Percentiles rank a stretch among this genome's conserved stretches.
Conservation (phyloP, 176 grass and related monocot genomes). For the Typha latifolia region DNA sequence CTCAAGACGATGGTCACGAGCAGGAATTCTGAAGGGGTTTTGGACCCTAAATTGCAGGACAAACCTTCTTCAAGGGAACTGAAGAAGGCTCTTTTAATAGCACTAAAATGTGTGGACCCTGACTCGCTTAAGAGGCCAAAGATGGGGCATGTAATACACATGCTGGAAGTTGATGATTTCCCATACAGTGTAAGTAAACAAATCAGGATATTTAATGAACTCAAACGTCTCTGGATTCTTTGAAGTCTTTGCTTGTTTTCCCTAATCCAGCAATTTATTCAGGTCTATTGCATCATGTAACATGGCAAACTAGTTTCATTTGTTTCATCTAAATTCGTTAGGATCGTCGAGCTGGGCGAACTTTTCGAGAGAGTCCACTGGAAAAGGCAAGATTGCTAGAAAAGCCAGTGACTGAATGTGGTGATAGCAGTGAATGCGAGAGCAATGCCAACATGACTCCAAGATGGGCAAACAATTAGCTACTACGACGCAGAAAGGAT, state of each 20-base stretch:
- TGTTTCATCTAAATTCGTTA: conserved; percentile 8
- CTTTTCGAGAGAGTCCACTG: conserved; percentile 34
- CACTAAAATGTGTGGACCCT: conserved; percentile 84
- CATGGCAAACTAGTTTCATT: too few species aligned
- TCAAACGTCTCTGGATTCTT: neutral
- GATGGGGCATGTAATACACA: conserved; percentile 96
- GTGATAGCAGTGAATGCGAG: conserved; percentile 45
- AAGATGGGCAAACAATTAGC: conserved; percentile 20
- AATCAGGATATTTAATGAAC: neutral
- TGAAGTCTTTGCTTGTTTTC: too few species aligned
- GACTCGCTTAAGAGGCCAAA: conserved; percentile 90
- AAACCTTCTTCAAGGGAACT: conserved; percentile 70
- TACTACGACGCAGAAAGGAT: neutral
- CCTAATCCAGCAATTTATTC: too few species aligned
- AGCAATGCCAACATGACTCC: conserved; percentile 42
- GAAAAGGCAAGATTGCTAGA: conserved; percentile 35
- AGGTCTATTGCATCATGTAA: too few species aligned
- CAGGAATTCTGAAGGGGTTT: conserved; percentile 59
- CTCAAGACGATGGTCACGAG: conserved; percentile 82
- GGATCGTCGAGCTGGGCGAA: conserved; percentile 51
- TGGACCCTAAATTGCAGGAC: conserved; percentile 73
- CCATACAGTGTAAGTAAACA: conserved; percentile 59
- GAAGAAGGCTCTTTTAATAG: conserved; percentile 81
- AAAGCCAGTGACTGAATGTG: conserved; percentile 19
- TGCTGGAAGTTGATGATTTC: conserved; percentile 96